These are phyloP conservation scores for Paecilomyces dactylethromorphus DNA, from an alignment of 2,329 filamentous ascomycete species.

Conservation along the genomic window DNA sequence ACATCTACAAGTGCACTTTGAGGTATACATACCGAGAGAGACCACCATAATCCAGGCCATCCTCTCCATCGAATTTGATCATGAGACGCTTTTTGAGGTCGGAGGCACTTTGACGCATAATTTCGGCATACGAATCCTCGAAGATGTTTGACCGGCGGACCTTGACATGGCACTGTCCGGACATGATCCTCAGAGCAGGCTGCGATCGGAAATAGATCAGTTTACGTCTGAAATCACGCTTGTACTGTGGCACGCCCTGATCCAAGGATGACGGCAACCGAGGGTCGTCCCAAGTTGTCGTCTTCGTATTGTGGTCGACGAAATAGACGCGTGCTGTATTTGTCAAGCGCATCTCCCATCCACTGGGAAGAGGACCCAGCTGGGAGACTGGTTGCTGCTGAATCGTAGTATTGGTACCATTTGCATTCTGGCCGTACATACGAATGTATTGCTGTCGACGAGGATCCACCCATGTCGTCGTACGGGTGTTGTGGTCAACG, in stretches of 20 bases:
- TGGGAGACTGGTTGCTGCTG: slow-evolving; percentile 98
- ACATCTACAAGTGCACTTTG: neutral
- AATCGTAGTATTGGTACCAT: slow-evolving; percentile 69
- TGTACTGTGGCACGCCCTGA: slow-evolving; percentile 98
- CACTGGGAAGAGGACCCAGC: slow-evolving; percentile 86
- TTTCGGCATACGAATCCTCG: slow-evolving; percentile 97
- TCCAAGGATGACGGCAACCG: slow-evolving; percentile 90
- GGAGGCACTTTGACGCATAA: slow-evolving; percentile 89
- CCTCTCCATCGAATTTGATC: slow-evolving; percentile 99
- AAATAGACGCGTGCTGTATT: slow-evolving; percentile 98
- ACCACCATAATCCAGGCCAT: slow-evolving; percentile 95
- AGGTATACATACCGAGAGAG: slow-evolving; percentile 59
- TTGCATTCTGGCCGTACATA: slow-evolving; percentile 89
- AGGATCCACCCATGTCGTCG: slow-evolving; percentile 97
- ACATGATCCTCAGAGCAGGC: slow-evolving; percentile 88
- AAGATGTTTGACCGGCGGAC: slow-evolving; percentile 95
- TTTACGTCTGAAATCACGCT: slow-evolving; percentile 96
- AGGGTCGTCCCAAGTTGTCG: slow-evolving; percentile 97
- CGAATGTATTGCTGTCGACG: slow-evolving; percentile 95
- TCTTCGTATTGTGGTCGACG: slow-evolving; percentile 99
- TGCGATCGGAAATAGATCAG: slow-evolving; percentile 99
- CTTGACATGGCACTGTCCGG: slow-evolving; percentile 97
- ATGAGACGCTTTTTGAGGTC: slow-evolving; percentile 97
- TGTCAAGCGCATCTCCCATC: slow-evolving; percentile 99
- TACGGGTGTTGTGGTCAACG: slow-evolving; percentile 96